Evolutionary conservation across 352 stramenopile species (phyloP).

Genomic region (Globisporangium irregulare): DNA sequence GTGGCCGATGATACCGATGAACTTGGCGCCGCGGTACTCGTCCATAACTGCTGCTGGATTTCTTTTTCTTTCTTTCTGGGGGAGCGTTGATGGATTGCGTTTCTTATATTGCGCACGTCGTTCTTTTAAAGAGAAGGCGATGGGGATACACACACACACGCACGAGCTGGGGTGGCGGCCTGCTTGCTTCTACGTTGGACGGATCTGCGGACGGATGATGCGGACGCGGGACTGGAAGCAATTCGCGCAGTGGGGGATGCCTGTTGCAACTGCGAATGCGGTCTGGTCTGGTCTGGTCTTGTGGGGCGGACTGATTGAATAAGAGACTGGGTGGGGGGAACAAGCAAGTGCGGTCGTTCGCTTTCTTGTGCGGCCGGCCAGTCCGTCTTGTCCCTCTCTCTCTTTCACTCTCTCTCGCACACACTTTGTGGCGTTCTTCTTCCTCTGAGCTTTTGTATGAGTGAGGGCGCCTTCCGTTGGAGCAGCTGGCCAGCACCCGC

Average conservation of each 20-base stretch:
- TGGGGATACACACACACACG: background rate
- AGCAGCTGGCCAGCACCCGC: slow-evolving; percentile 7
- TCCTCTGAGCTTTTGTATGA: slow-evolving; percentile 19
- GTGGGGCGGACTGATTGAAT: background rate
- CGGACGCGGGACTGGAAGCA: background rate
- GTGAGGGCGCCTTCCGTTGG: slow-evolving; percentile 11
- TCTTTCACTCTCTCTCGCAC: background rate
- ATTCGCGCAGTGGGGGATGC: background rate
- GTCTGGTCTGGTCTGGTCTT: background rate
- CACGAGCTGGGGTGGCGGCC: background rate
- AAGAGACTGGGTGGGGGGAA: slow-evolving; percentile 1
- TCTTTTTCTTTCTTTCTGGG: background rate
- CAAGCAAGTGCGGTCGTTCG: background rate
- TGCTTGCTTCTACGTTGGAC: background rate
- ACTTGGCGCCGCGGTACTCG: slow-evolving; percentile 60
- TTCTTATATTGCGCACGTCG: slow-evolving; percentile 8
- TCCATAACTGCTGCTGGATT: slow-evolving; percentile 34
- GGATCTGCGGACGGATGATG: background rate
- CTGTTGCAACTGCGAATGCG: background rate
- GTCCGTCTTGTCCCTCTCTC: background rate
- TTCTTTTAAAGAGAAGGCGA: background rate
- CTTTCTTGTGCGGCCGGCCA: slow-evolving; percentile 7
- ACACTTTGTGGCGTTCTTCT: slow-evolving; percentile 4
- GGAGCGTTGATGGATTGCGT: background rate
- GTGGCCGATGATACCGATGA: slow-evolving; percentile 85